These are phyloP conservation scores for Astragalus glycyphyllos DNA, from an alignment of 306 rosid species.

Conservation along the genomic window DNA sequence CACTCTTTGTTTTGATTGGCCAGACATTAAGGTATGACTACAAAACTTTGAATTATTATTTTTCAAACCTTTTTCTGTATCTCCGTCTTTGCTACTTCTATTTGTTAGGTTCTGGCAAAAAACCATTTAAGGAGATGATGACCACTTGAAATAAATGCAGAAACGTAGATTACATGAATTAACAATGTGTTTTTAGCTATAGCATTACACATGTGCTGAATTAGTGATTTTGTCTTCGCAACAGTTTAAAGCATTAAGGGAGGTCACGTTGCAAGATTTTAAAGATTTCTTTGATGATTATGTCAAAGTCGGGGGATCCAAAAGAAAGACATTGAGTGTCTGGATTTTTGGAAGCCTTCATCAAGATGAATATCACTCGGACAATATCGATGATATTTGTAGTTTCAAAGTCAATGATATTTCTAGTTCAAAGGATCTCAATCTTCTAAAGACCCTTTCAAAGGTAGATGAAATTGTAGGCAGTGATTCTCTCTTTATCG, in stretches of 20 bases:
- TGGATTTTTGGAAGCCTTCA: conserved; percentile 83
- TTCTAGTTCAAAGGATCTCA: conserved; percentile 77
- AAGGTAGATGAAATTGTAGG: conserved; percentile 79
- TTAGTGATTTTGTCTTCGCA: conserved; percentile 39
- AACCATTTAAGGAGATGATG: too few species aligned
- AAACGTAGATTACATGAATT: too few species aligned
- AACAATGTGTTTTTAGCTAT: too few species aligned
- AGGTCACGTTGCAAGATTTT: conserved; percentile 69
- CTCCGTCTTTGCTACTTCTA: background rate
- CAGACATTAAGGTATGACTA: conserved; percentile 76
- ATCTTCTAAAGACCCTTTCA: conserved; percentile 85
- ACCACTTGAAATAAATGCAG: too few species aligned
- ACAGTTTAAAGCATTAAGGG: conserved; percentile 81
- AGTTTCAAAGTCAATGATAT: conserved; percentile 71
- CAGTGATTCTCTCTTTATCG: too few species aligned
- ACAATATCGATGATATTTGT: conserved; percentile 68
- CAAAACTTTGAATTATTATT: background rate
- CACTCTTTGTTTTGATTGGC: conserved; percentile 83
- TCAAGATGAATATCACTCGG: conserved; percentile 56
- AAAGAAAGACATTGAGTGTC: conserved; percentile 67
- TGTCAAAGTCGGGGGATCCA: conserved; percentile 77
- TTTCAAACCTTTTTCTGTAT: background rate
- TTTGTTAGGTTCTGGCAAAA: background rate
- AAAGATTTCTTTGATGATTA: conserved; percentile 76
- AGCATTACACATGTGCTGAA: background rate